phyloP scores from a whole-genome alignment of 805 yeast genomes.

The Cyberlindnera xylosilytica region DNA sequence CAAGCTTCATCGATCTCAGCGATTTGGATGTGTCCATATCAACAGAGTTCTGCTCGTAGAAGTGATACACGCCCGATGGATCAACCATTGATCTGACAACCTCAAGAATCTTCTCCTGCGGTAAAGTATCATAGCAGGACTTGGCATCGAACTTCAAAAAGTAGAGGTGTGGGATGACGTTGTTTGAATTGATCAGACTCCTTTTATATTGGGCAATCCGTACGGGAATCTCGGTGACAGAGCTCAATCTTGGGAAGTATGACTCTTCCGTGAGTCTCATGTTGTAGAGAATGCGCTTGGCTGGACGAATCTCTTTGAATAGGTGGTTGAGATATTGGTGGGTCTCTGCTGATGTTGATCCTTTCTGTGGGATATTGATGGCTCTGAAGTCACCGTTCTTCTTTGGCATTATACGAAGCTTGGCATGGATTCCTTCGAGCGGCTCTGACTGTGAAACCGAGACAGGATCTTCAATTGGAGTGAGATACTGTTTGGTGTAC shows the following conservation, averaged over 20 bases:
- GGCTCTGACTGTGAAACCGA: constrained; percentile 19
- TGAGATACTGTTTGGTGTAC: constrained; percentile 41
- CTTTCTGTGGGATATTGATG: constrained; percentile 51
- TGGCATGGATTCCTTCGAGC: constrained; percentile 28
- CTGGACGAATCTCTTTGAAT: constrained; percentile 41
- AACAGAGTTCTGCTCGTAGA: background rate
- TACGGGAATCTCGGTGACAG: constrained; percentile 44
- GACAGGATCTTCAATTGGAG: constrained; percentile 17
- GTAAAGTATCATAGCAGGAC: constrained; percentile 73
- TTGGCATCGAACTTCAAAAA: constrained; percentile 72
- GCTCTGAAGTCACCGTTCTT: constrained; percentile 51
- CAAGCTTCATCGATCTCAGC: background rate
- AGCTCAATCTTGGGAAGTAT: constrained; percentile 33
- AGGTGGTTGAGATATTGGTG: constrained; percentile 34
- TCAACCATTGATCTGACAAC: constrained; percentile 33
- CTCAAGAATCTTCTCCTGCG: constrained; percentile 40
- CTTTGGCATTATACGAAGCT: constrained; percentile 58
- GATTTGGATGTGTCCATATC: constrained; percentile 1
- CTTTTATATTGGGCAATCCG: constrained; percentile 37
- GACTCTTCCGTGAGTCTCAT: constrained; percentile 30
- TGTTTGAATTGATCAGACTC: constrained; percentile 15
- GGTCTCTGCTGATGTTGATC: constrained; percentile 31
- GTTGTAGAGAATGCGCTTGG: constrained; percentile 34
- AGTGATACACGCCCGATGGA: constrained; percentile 16
- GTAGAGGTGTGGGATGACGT: constrained; percentile 37